phyloP scores from a whole-genome alignment of 2,329 filamentous ascomycete genomes.

The Rutstroemia sp. region DNA sequence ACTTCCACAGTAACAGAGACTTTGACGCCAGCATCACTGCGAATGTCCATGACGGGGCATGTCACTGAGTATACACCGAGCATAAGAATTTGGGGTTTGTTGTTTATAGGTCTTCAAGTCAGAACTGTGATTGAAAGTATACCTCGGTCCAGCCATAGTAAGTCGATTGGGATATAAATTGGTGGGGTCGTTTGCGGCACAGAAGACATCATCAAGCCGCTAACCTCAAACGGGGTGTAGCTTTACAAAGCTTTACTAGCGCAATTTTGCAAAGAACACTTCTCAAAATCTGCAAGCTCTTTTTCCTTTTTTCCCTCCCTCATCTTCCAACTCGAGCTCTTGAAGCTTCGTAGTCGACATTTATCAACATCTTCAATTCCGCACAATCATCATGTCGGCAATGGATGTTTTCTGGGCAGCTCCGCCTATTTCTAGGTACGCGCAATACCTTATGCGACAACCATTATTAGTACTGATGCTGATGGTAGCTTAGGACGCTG shows the following conservation, averaged over 20 bases:
- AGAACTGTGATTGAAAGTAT: neutral
- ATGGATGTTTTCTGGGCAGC: conserved; percentile 59
- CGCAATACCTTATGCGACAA: conserved; percentile 10
- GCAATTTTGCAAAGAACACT: conserved; percentile 7
- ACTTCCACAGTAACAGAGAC: conserved; percentile 70
- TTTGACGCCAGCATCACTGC: conserved; percentile 47
- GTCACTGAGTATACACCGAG: conserved; percentile 48
- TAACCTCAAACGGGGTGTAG: conserved; percentile 1
- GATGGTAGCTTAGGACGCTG: conserved; percentile 49
- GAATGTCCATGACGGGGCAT: conserved; percentile 49
- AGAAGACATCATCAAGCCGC: neutral
- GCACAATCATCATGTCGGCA: conserved; percentile 25
- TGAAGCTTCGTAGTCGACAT: neutral
- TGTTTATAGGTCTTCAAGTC: neutral
- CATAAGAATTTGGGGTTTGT: conserved; percentile 34
- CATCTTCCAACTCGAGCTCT: conserved; percentile 11
- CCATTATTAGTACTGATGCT: conserved; percentile 36
- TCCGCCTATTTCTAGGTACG: conserved; percentile 60
- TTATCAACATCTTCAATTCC: conserved; percentile 7
- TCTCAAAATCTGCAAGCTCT: neutral
- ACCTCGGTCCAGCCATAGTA: conserved; percentile 4
- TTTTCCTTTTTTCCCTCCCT: conserved; percentile 2
- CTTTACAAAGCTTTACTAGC: conserved; percentile 1
- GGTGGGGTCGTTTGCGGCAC: too few relatives aligned
- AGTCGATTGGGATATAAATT: neutral